Evolutionary conservation across 176 grass and related monocot species (phyloP), one percentile per base, ranked within the genome.

Genomic region (Musa beccarii): DNA sequence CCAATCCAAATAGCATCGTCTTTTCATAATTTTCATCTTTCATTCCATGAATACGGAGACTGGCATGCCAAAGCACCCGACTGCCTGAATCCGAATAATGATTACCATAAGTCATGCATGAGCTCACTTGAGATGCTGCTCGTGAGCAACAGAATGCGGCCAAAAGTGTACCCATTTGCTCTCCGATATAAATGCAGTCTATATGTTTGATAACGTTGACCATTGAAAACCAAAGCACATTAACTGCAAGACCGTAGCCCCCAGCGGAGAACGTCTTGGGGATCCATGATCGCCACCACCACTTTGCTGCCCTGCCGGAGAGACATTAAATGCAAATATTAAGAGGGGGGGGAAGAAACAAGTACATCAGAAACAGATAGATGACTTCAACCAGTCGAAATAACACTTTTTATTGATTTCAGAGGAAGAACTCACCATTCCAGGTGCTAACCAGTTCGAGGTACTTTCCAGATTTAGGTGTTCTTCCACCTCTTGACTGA

Each of bases 381-480:
- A 43, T 6, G 34, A 43, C 29, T 34, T 34, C 29, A 34, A 43
- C 34, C 34, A 6, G 34, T 34, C 34, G 34, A 5, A 34, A 34
- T 5, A 34, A 34, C 34, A 34, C 3, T 34, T 28, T 22, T 34
- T 5, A 34, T 34, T 43, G 34, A 43, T 43, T 19, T 20, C 15
- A 74, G 55, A 8, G 49, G 20, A 43, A 1, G 14, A 70, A 79
- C 68, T 70, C 69, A 59, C 70, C 20, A 9, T 78, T 61, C 57
- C 23, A 16, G 3, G 69, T 66, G 34, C 59, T 81, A 72, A 65
- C 52, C 74, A 75, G 80, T 69, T 87, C 90, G 69, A 89, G 87
- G 62, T 89, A 87, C 54, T 81, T 89, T 79, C 87, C 90, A 83
- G 90, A 87, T 81, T 84, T 87, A 43, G 87, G 82, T 49, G 84